Evolutionary conservation across 331 rosid species (phyloP).

Genomic region (Malus hybrid): DNA sequence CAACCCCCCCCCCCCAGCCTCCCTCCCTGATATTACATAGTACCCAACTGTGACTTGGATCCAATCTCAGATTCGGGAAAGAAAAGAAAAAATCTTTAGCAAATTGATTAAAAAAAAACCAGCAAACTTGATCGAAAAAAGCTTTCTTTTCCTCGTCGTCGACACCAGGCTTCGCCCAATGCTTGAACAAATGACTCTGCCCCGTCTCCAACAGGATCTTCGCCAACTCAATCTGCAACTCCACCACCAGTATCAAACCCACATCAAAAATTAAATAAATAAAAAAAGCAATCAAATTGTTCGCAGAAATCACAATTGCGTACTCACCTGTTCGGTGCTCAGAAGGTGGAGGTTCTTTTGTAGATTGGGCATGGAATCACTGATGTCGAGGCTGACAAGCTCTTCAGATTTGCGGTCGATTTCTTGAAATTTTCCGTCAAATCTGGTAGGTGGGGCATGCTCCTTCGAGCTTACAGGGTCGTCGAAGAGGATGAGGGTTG

Average conservation of each 20-base stretch:
- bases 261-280: background rate
- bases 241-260: conserved; percentile 2
- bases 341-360: conserved; percentile 44
- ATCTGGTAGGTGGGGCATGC: too few species aligned
- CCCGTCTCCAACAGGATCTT: conserved; percentile 48
- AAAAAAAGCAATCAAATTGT: background rate
- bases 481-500: too few species aligned
- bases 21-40: too few species aligned
- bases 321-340: conserved; percentile 45
- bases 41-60: too few species aligned
- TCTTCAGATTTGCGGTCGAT: too few species aligned
- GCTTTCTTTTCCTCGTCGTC: conserved; percentile 68
- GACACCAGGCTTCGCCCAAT: conserved; percentile 74
- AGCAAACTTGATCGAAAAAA: conserved; percentile 60
- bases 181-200: conserved; percentile 63
- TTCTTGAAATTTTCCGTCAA: too few species aligned
- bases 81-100: background rate
- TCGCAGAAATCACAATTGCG: background rate
- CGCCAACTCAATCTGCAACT: conserved; percentile 54
- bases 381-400: conserved; percentile 32
- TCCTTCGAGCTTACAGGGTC: too few species aligned
- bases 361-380: conserved; percentile 36
- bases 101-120: background rate
- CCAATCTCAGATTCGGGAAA: background rate
- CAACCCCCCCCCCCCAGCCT: too few species aligned